phyloP scores from a whole-genome alignment of 1,284 basidiomycete species.

The Pseudozyma tsukubaensis region DNA sequence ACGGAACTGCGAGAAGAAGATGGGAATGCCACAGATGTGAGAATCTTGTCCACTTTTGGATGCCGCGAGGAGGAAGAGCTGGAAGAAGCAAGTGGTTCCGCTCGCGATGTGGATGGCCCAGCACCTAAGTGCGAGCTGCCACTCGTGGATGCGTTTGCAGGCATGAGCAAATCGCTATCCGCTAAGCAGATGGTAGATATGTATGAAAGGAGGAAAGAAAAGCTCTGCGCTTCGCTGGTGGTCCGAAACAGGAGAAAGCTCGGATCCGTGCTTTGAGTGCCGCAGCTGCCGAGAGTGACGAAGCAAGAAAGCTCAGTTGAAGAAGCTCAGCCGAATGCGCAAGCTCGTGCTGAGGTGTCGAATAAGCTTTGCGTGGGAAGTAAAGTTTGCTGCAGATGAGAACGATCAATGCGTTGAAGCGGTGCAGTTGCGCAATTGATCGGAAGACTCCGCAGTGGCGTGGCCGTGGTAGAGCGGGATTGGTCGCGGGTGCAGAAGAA shows the following conservation, averaged over 20 bases:
- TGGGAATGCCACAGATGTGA: constrained; percentile 18
- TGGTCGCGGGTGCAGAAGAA: not conserved
- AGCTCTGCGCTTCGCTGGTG: not conserved
- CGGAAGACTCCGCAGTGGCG: constrained; percentile 21
- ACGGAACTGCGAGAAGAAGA: constrained; percentile 22
- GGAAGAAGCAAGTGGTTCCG: constrained; percentile 2
- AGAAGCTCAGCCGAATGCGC: constrained; percentile 12
- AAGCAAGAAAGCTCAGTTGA: constrained; percentile 4
- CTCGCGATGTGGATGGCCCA: too few relatives aligned
- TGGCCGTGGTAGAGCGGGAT: constrained; percentile 11
- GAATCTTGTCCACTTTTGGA: constrained; percentile 24
- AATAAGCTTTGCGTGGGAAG: constrained; percentile 15
- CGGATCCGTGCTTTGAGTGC: constrained; percentile 10
- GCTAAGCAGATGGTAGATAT: not conserved
- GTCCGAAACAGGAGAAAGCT: not conserved
- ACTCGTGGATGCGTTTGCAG: not conserved
- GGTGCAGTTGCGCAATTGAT: not conserved
- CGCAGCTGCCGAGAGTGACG: constrained; percentile 1
- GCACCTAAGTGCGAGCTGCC: constrained; percentile 1
- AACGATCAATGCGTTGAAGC: constrained; percentile 19
- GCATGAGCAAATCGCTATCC: not conserved
- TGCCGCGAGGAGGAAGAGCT: constrained; percentile 8
- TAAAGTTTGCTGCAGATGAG: constrained; percentile 9
- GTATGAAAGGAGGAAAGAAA: not conserved
- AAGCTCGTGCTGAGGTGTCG: constrained; percentile 4